A percentile compares a stretch with the other conserved stretches of the same genome.
These are phyloP conservation scores for Umbelopsis ramanniana DNA, from an alignment of 192 early-diverging fungal genomes.

Conservation along the genomic window DNA sequence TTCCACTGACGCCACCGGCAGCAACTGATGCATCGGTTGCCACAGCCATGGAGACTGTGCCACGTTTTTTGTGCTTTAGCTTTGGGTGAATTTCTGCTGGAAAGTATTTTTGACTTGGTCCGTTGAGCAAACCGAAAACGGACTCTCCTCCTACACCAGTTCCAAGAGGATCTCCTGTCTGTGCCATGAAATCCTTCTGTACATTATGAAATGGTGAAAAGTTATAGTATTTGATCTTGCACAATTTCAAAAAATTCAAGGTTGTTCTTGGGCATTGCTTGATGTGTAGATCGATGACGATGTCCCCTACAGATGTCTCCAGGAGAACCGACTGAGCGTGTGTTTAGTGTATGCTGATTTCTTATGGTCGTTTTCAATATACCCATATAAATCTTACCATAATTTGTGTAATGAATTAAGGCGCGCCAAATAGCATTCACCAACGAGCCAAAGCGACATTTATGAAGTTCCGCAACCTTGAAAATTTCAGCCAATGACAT, in stretches of 20 bases:
- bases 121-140: slow-evolving; percentile 70
- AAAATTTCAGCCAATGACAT: no score
- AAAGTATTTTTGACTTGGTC: slow-evolving; percentile 64
- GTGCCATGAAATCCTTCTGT: slow-evolving; percentile 78
- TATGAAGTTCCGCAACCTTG: no score
- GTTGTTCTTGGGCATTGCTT: slow-evolving; percentile 70
- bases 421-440: no score
- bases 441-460: no score
- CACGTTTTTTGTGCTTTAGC: slow-evolving; percentile 75
- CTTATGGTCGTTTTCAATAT: neutral
- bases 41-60: slow-evolving; percentile 80
- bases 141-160: slow-evolving; percentile 73
- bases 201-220: slow-evolving; percentile 82
- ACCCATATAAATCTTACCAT: no score
- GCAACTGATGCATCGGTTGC: slow-evolving; percentile 45
- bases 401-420: no score
- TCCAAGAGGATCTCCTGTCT: slow-evolving; percentile 76
- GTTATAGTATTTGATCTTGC: slow-evolving; percentile 90
- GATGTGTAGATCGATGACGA: slow-evolving; percentile 86
- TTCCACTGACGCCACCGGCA: slow-evolving; percentile 62
- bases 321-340: slow-evolving; percentile 63
- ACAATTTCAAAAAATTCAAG: slow-evolving; percentile 87
- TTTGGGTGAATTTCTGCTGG: slow-evolving; percentile 80
- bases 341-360: neutral
- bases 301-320: slow-evolving; percentile 90